Percentiles rank a stretch among this genome's conserved stretches.
phyloP scores from a whole-genome alignment of 495 filamentous ascomycete genomes.

The Penicillium mononematosum region DNA sequence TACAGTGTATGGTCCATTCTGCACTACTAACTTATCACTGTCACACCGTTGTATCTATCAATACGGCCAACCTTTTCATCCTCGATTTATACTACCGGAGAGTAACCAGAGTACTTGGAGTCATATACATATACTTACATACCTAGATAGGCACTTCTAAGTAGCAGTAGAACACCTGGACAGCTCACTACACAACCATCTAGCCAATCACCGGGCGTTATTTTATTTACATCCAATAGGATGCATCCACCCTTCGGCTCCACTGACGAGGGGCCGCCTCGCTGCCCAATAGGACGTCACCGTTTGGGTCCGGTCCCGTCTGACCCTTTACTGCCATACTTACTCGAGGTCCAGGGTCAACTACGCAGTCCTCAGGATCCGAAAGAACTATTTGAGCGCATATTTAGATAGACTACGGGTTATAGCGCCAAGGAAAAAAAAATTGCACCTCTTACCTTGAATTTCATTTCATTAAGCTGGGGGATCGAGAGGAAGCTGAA shows the following conservation, averaged over 20 bases:
- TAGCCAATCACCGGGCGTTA: neutral
- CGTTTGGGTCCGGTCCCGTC: neutral
- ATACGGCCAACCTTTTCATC: neutral
- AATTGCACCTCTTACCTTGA: no score
- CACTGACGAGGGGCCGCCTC: neutral
- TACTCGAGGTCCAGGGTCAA: no score
- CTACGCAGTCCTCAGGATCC: no score
- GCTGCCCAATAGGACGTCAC: neutral
- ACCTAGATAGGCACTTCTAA: no score
- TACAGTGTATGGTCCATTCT: neutral
- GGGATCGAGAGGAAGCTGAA: no score
- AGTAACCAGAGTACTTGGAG: neutral
- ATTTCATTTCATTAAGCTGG: no score
- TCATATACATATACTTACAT: neutral
- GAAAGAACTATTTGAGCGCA: no score
- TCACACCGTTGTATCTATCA: no score
- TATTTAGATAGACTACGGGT: no score
- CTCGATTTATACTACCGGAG: neutral
- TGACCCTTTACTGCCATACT: no score
- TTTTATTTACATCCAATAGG: neutral
- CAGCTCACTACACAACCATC: neutral
- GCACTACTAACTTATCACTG: no score
- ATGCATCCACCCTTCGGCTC: neutral
- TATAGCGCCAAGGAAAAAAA: no score
- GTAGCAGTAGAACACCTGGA: neutral